A percentile compares a stretch with the other conserved stretches of the same genome.
Evolutionary conservation across 441 rosid species (phyloP).

Genomic region (Jatropha podagrica): DNA sequence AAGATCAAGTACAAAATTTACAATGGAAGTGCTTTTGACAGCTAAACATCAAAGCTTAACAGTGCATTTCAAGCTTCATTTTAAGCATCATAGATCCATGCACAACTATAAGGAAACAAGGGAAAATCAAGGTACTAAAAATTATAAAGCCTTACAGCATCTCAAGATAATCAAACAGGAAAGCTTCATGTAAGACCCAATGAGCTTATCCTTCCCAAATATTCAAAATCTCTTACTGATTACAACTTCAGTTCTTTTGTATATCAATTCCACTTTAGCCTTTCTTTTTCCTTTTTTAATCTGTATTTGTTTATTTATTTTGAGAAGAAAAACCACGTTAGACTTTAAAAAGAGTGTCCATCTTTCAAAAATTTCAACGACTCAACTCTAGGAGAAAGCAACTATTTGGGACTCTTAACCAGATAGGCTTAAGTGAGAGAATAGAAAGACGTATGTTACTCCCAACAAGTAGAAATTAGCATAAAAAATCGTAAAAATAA

Average conservation of each 20-base stretch:
- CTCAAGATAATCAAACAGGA: background rate
- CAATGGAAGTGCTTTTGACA: background rate
- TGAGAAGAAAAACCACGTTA: background rate
- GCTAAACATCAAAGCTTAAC: background rate
- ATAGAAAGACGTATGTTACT: background rate
- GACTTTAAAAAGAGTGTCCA: background rate
- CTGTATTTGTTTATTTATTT: no score
- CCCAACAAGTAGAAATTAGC: background rate
- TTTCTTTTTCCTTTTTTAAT: no score
- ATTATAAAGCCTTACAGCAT: background rate
- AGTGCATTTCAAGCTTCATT: background rate
- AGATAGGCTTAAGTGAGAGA: background rate
- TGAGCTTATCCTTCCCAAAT: background rate
- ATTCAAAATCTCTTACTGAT: background rate
- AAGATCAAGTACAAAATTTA: background rate
- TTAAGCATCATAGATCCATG: background rate
- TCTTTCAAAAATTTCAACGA: background rate
- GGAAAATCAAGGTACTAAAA: background rate
- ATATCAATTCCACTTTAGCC: background rate
- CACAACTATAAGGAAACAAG: background rate
- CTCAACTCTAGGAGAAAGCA: background rate
- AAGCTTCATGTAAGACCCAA: background rate
- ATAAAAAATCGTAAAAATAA: background rate
- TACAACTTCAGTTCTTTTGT: background rate
- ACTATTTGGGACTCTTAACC: background rate